Base-by-base conservation (phyloP, 2,329 filamentous ascomycete species). In the Paramyrothecium roridum region DNA sequence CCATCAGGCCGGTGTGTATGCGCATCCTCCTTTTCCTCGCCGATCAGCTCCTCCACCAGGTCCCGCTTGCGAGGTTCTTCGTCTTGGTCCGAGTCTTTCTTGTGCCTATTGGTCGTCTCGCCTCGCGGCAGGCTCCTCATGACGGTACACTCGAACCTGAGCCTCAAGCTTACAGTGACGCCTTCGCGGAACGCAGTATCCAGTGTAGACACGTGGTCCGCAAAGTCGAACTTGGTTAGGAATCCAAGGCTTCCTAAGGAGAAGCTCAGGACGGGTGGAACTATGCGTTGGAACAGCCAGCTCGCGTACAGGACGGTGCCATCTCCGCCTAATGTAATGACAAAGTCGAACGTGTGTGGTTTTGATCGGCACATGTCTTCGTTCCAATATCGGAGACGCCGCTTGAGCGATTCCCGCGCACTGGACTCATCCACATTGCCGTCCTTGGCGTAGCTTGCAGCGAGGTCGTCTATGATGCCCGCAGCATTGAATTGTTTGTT, bases 241-340 rank as follows among this genome's bases (percentile, higher is more conserved):
- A 99, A 99, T 0, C 95, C 95, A 6, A 99, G 79, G 22, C 93
- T 96, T 10, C 95, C 95, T 11, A 98, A 78, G 1, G 92, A 85
- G 70, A 99, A 98, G 58, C 91, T 93, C 58, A 99, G 78, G 1
- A 97, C 91, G 0, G 95, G 95, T 7, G 95, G 95, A 0, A 98
- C 93, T 49, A 98, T 89, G 46, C 90, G 86, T 75, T 99, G 95
- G 70, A 99, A 99, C 1, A 99, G 80, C 93, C 93, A 98, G 67
- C 91, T 96, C 3, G 93, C 90, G 68, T 96, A 98, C 12, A 99
- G 78, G 8, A 99, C 93, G 0, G 95, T 99, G n/a, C 95, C 95
- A 68, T 99, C 95, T 13, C 95, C 95, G 50, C 92, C 93, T 3
- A 96, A 82, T 0, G 93, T 96, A 49, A 99, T 85, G 52, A 96